Base-by-base conservation (phyloP, 23 red algal species). In the Gracilariopsis chorda region DNA sequence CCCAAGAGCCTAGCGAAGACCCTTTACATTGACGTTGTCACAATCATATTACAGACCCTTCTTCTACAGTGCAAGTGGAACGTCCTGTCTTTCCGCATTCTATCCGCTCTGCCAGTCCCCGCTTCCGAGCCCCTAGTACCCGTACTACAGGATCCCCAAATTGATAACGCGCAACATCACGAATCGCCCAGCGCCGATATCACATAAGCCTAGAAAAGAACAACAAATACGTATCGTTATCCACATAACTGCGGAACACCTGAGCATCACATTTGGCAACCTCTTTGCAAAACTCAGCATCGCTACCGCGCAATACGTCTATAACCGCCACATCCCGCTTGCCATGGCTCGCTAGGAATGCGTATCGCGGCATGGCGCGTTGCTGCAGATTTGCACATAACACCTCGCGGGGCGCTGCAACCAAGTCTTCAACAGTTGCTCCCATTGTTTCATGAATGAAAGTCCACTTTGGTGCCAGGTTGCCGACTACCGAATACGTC, bases 301-400 rank as follows among this genome's bases (percentile, higher is more conserved):
- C 91, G n/a, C 43, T 76, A 41, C 91, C 80, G 10, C 91, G 64
- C 35, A 94, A 35, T n/a, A 87, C 48, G 42, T 85, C 49, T 46
- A 84, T 34, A 17, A 86, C 80, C 16, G 65, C 25, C 2, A 94
- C 53, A 36, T 67, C 91, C 0, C 46, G 45, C 21, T 24, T 27
- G 13, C 89, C 89, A 12, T 37, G 51, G 33, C 75, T 64, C 30
- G 91, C 91, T 35, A 94, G 21, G 53, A 94, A 94, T 21, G 91
- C 91, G 69, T 94, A 86, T 29, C 91, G 59, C 24, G 91, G 91
- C 91, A 94, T 94, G 2, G 91, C 91, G 0, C 91, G 80, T 61
- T 94, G 91, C 32, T 94, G 80, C 69, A 94, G 41, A 53, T 85
- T 85, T 9, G 80, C 80, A 51, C 91, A 86, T 7, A 94, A 55